Conservation (phyloP, 2,329 filamentous ascomycete species). For the Pseudogymnoascus sp. region DNA sequence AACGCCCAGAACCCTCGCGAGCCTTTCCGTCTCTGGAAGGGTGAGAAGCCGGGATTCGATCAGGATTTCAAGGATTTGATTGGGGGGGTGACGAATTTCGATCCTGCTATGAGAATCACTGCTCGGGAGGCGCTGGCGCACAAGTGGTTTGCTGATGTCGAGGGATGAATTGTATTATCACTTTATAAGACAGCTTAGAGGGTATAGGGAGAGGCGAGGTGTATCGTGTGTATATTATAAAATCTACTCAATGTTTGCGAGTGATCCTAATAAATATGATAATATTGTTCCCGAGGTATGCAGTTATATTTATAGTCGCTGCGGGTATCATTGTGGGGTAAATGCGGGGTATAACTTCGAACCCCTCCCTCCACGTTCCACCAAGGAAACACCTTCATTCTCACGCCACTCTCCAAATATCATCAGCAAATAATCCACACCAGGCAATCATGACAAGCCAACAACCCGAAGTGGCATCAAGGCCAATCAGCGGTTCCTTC, state of each 20-base stretch:
- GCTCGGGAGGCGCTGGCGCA: constrained; percentile 31
- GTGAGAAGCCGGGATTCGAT: constrained; percentile 34
- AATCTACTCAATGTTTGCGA: background rate
- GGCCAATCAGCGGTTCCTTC: constrained; percentile 29
- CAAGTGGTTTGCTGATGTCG: background rate
- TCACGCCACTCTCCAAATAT: background rate
- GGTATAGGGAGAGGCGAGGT: background rate
- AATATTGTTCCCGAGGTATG: background rate
- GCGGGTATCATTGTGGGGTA: background rate
- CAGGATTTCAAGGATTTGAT: constrained; percentile 33
- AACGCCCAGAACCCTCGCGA: constrained; percentile 32
- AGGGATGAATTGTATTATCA: background rate
- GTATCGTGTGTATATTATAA: background rate
- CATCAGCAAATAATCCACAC: background rate
- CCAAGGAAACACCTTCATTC: background rate
- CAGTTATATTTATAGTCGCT: background rate
- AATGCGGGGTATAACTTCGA: background rate
- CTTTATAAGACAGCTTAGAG: background rate
- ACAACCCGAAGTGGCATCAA: background rate
- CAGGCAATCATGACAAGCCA: background rate
- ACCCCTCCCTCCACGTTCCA: background rate
- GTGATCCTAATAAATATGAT: background rate
- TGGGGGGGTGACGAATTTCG: constrained; percentile 31
- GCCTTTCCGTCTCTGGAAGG: constrained; percentile 28
- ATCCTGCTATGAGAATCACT: constrained; percentile 32